Conservation (phyloP, 805 yeast species). For the Komagataella kurtzmanii region DNA sequence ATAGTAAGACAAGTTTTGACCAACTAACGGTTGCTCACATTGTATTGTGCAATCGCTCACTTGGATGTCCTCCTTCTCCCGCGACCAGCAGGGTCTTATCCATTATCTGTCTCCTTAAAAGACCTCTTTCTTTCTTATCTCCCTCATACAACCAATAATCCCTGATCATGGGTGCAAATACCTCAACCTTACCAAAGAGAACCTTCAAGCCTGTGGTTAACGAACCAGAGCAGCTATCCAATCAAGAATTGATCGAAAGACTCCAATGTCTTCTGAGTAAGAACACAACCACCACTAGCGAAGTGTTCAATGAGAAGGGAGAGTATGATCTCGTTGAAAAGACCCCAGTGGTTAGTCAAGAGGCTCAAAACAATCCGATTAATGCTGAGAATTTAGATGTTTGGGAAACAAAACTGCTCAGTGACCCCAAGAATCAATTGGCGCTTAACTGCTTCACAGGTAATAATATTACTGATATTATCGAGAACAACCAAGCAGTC, state of each 20-base stretch:
- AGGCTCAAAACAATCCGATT: constrained; percentile 14
- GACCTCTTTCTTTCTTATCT: not conserved
- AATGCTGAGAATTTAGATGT: constrained; percentile 16
- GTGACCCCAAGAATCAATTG: constrained; percentile 35
- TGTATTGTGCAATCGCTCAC: not conserved
- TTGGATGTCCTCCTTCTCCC: not conserved
- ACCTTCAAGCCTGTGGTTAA: not conserved
- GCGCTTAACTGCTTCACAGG: constrained; percentile 42
- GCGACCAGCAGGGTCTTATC: not conserved
- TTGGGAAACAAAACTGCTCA: constrained; percentile 32
- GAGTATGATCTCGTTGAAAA: not conserved
- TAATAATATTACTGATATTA: constrained; percentile 27
- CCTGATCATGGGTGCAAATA: not conserved
- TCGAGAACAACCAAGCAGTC: constrained; percentile 21
- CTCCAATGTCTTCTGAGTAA: constrained; percentile 1
- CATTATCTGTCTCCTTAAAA: not conserved
- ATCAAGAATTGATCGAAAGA: constrained; percentile 1
- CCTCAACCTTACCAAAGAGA: not conserved
- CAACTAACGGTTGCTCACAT: not conserved
- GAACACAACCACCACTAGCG: not conserved
- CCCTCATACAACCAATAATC: not conserved
- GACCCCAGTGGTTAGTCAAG: not conserved
- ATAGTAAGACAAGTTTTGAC: not conserved
- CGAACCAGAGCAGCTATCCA: not conserved
- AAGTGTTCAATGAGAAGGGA: not conserved